Conservation (phyloP, 805 yeast genomes). For the Candida jianshihensis region DNA sequence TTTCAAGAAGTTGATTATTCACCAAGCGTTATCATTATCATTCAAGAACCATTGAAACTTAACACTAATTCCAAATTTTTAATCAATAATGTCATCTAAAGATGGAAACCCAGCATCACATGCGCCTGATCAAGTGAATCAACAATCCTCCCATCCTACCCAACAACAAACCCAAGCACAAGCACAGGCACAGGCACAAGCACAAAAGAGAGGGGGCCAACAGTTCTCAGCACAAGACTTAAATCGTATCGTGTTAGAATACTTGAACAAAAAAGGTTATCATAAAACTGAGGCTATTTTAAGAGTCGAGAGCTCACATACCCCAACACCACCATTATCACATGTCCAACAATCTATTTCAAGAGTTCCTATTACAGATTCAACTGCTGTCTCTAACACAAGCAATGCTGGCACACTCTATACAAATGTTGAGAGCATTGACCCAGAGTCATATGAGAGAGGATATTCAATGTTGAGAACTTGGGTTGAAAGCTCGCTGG, state of each 20-base stretch:
- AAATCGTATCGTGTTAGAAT: constrained; percentile 87
- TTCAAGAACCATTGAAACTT: not conserved
- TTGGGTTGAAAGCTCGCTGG: constrained; percentile 90
- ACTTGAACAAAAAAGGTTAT: constrained; percentile 88
- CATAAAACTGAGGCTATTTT: constrained; percentile 91
- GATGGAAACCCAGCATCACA: constrained; percentile 3
- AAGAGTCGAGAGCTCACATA: constrained; percentile 73
- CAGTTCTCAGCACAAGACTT: constrained; percentile 79
- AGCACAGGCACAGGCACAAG: constrained; percentile 6
- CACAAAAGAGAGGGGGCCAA: constrained; percentile 19
- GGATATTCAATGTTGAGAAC: constrained; percentile 75
- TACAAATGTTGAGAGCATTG: constrained; percentile 17
- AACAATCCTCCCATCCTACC: too few species aligned
- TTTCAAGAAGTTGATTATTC: not conserved
- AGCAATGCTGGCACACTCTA: too few species aligned
- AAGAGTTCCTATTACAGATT: constrained; percentile 15
- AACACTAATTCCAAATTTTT: not conserved
- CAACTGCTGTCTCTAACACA: constrained; percentile 6
- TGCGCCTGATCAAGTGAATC: too few species aligned
- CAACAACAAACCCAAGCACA: constrained; percentile 5
- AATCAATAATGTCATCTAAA: not conserved
- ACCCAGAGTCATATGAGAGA: constrained; percentile 64
- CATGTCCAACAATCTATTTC: constrained; percentile 8
- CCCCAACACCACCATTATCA: constrained; percentile 42
- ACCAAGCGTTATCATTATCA: not conserved